phyloP scores from a whole-genome alignment of 2,329 filamentous ascomycete species.

The Aspergillus fischeri region DNA sequence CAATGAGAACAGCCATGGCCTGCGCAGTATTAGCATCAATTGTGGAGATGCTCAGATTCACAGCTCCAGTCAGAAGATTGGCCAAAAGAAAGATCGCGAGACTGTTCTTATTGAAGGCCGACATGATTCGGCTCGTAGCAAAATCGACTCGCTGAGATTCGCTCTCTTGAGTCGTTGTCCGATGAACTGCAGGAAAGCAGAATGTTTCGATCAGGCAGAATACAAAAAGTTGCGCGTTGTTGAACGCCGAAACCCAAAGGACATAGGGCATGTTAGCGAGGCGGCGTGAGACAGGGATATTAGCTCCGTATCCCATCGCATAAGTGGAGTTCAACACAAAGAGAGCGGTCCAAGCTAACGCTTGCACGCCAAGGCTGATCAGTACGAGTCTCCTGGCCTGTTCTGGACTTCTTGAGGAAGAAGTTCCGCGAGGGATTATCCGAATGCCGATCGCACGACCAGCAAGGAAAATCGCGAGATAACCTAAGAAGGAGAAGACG shows the following conservation, averaged over 20 bases:
- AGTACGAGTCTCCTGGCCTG: slow-evolving; percentile 55
- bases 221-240: slow-evolving; percentile 72
- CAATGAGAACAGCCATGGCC: slow-evolving; percentile 71
- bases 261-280: slow-evolving; percentile 92
- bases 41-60: slow-evolving; percentile 84
- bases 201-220: slow-evolving; percentile 74
- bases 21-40: slow-evolving; percentile 61
- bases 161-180: slow-evolving; percentile 47
- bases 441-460: slow-evolving; percentile 80
- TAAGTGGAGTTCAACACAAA: slow-evolving; percentile 68
- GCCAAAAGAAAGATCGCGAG: slow-evolving; percentile 79
- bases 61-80: slow-evolving; percentile 81
- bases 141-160: slow-evolving; percentile 62
- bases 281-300: slow-evolving; percentile 73
- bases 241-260: slow-evolving; percentile 89
- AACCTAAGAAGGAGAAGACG: slow-evolving; percentile 90
- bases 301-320: slow-evolving; percentile 60
- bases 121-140: slow-evolving; percentile 76
- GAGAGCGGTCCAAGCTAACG: slow-evolving; percentile 63
- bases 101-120: slow-evolving; percentile 84
- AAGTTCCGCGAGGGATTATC: slow-evolving; percentile 63
- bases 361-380: slow-evolving; percentile 61
- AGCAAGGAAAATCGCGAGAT: slow-evolving; percentile 88
- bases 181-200: slow-evolving; percentile 71
- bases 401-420: slow-evolving; percentile 40